Percentiles rank a stretch among this genome's conserved stretches.
Evolutionary conservation across 2,329 filamentous ascomycete species (phyloP).

Genomic region (Pyricularia sp.): DNA sequence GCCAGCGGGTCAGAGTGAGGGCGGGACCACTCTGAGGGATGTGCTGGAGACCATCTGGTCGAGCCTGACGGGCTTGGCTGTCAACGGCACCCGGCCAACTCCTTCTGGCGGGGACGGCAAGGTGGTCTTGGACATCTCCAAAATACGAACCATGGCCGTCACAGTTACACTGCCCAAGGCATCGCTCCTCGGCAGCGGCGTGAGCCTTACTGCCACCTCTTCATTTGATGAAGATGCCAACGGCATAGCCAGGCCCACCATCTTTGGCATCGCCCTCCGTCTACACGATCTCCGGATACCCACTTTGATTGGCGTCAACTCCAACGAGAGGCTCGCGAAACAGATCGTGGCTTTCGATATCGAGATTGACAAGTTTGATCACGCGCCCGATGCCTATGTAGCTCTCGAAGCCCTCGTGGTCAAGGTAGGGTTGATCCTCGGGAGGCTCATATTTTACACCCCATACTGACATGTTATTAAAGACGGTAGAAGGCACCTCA

Average conservation of each 20-base stretch:
- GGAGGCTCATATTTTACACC: not conserved
- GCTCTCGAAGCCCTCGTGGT: conserved; percentile 51
- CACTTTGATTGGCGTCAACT: conserved; percentile 63
- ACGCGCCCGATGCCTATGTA: conserved; percentile 38
- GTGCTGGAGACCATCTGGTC: conserved; percentile 27
- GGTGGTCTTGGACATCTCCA: conserved; percentile 22
- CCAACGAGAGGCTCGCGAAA: conserved; percentile 56
- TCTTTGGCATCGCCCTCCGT: conserved; percentile 25
- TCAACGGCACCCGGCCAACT: conserved; percentile 19
- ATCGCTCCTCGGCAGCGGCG: conserved; percentile 53
- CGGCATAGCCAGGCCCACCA: conserved; percentile 9
- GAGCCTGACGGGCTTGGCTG: conserved; percentile 24
- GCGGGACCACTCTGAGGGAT: conserved; percentile 14
- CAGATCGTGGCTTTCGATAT: conserved; percentile 58
- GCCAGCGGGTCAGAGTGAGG: conserved; percentile 6
- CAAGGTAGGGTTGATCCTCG: conserved; percentile 36
- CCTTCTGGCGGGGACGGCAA: not conserved
- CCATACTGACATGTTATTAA: conserved; percentile 1
- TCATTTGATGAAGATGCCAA: conserved; percentile 20
- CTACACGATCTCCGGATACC: conserved; percentile 53
- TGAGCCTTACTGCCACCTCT: conserved; percentile 39
- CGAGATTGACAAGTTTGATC: conserved; percentile 45
- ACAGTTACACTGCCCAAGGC: conserved; percentile 57
- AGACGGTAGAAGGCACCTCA: conserved; percentile 45
- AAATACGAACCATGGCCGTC: conserved; percentile 38